Evolutionary conservation across 1,139 yeast genomes (phyloP), one percentile per base, ranked within the genome.

Genomic region (Oligophagozyma castellii): DNA sequence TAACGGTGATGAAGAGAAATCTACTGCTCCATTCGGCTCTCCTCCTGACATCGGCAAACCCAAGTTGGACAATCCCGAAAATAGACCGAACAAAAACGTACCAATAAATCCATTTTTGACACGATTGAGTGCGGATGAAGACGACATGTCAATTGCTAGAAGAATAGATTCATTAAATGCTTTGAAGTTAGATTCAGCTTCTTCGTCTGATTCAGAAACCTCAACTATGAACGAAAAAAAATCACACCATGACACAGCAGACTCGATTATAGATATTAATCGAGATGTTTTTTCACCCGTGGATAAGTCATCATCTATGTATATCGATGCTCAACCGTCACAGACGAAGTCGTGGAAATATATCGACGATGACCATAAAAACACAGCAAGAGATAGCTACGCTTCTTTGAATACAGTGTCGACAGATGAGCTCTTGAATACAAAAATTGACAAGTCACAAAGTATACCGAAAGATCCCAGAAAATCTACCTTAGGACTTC

Each of bases 361-460:
- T 36, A 65, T 67, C 28, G 32, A 43, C 15, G 14, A 23, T 14
- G 14, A 15, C 23, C 11, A 13, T 14, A 21, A 10, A 13, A 19
- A 14, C 10, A 19, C 22, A 5, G 28, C 33, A 25, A 65, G 78
- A 42, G 71, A 69, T 28, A 78, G 92, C 12, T 63, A 71, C 35
- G 70, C 68, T 19, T 79, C 95, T 1, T 48, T 79, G 38, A 86
- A 89, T 20, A 83, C 95, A 0, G 89, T 84, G 16, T 75, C 89
- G 28, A 80, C 95, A 0, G 84, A 76, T 33, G 92, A 83, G 51
- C 62, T 84, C 27, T 67, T 83, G 46, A 77, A 84, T 6, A 83
- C 89, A 22, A 67, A 86, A 44, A 59, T 81, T 29, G 86, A 81
- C 14, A 78, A 73, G 14, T 77, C 73, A 40, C 58, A 59, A 27